Evolutionary conservation across 1,139 yeast genomes (phyloP).

Genomic region (Debaryomyces fabryi): DNA sequence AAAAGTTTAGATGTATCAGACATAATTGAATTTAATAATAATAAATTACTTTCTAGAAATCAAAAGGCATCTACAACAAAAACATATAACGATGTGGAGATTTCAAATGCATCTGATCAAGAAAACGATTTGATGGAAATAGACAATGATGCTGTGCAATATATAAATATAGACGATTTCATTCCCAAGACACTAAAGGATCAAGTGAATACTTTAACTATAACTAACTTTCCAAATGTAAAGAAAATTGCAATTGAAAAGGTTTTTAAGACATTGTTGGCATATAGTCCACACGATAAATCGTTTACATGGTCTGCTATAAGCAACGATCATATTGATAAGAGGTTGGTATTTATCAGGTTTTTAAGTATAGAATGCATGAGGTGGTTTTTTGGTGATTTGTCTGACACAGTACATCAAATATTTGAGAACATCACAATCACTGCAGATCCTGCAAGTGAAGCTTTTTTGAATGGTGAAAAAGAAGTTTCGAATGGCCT

Average conservation of each 20-base stretch:
- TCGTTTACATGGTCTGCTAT: conserved; percentile 32
- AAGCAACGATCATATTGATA: conserved; percentile 30
- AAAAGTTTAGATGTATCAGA: conserved; percentile 26
- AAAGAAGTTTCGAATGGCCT: background rate
- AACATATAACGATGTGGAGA: background rate
- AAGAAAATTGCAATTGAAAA: conserved; percentile 32
- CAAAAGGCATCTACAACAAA: background rate
- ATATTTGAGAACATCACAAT: conserved; percentile 5
- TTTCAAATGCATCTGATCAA: conserved; percentile 7
- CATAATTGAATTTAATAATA: conserved; percentile 26
- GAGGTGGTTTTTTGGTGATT: conserved; percentile 17
- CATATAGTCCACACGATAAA: background rate
- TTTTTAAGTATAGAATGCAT: conserved; percentile 21
- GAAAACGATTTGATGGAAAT: conserved; percentile 14
- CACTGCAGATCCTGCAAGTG: conserved; percentile 7
- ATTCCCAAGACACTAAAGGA: conserved; percentile 36
- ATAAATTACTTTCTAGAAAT: conserved; percentile 19
- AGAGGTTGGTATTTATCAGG: conserved; percentile 30
- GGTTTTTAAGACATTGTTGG: conserved; percentile 21
- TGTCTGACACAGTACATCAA: conserved; percentile 9
- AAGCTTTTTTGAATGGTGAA: conserved; percentile 4
- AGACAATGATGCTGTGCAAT: conserved; percentile 16
- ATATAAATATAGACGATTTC: conserved; percentile 28
- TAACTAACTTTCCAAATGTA: conserved; percentile 39
- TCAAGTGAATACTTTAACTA: conserved; percentile 39